phyloP scores from a whole-genome alignment of 73 alveolate species.

The Paramecium sexaurelia region DNA sequence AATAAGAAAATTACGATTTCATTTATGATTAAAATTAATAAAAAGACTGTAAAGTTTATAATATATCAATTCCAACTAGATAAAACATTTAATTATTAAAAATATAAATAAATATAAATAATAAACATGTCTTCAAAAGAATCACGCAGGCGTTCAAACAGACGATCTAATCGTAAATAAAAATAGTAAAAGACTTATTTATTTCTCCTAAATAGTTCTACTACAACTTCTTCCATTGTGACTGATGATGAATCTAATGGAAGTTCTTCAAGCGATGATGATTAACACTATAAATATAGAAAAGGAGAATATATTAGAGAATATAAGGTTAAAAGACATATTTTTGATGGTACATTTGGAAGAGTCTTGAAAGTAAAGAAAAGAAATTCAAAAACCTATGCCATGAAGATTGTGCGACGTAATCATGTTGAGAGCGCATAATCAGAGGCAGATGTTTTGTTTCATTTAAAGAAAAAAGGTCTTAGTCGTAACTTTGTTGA shows the following conservation, averaged over 20 bases:
- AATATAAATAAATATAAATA: background rate
- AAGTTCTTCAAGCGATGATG: slow-evolving; percentile 24
- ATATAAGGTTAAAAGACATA: slow-evolving; percentile 57
- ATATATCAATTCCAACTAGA: background rate
- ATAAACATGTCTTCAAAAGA: background rate
- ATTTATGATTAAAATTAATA: background rate
- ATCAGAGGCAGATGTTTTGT: slow-evolving; percentile 83
- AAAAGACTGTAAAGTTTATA: background rate
- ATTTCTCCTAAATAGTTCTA: background rate
- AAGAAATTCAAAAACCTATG: slow-evolving; percentile 24
- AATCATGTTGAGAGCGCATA: slow-evolving; percentile 44
- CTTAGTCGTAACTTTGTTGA: slow-evolving; percentile 58
- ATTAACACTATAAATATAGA: slow-evolving; percentile 45
- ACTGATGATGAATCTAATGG: background rate
- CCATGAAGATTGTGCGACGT: slow-evolving; percentile 49
- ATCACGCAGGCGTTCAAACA: background rate
- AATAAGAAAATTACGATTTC: too few species aligned
- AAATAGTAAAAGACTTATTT: background rate
- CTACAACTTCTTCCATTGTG: background rate
- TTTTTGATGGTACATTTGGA: slow-evolving; percentile 99
- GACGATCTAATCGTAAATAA: background rate
- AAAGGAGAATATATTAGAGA: slow-evolving; percentile 36
- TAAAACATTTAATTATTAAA: background rate
- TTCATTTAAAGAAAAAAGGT: slow-evolving; percentile 69
- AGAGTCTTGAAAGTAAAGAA: slow-evolving; percentile 80